A percentile compares a stretch with the other conserved stretches of the same genome.
Conservation (phyloP, 345 rosid genomes). For the Carallia brachiata region DNA sequence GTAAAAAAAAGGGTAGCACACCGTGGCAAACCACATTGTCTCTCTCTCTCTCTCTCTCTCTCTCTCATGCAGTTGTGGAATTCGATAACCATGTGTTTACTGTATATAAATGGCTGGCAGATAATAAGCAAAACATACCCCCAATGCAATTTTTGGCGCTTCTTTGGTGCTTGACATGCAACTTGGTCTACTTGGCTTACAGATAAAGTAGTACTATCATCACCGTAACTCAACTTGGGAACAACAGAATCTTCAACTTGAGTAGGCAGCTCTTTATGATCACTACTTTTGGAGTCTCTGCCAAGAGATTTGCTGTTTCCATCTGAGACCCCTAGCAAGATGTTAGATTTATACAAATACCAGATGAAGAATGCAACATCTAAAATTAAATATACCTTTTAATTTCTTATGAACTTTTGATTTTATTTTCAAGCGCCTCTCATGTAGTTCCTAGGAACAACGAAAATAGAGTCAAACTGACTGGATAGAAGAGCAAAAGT, state of each 20-base stretch:
- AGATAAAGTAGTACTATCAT: conserved; percentile 15
- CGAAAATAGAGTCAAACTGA: background rate
- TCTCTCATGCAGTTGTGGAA: too few species aligned
- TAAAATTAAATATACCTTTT: conserved; percentile 32
- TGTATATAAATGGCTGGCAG: background rate
- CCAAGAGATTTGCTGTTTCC: conserved; percentile 14
- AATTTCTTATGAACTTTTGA: conserved; percentile 44
- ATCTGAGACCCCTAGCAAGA: conserved; percentile 18
- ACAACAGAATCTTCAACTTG: conserved; percentile 21
- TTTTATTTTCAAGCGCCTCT: conserved; percentile 64
- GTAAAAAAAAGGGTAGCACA: too few species aligned
- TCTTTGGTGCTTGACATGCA: conserved; percentile 28
- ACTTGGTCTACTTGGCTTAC: conserved; percentile 15
- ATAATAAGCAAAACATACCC: conserved; percentile 39
- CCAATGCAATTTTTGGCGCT: conserved; percentile 63
- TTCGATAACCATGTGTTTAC: background rate
- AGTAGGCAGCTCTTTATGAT: conserved; percentile 15
- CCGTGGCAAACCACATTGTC: too few species aligned
- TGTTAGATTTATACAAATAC: background rate
- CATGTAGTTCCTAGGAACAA: conserved; percentile 56
- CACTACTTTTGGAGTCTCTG: conserved; percentile 15
- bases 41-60: too few species aligned
- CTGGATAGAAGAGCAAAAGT: background rate
- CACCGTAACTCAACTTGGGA: conserved; percentile 15
- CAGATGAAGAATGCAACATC: background rate